These are phyloP conservation scores for Vinca major DNA, from an alignment of 305 asterid genomes.

Conservation along the genomic window DNA sequence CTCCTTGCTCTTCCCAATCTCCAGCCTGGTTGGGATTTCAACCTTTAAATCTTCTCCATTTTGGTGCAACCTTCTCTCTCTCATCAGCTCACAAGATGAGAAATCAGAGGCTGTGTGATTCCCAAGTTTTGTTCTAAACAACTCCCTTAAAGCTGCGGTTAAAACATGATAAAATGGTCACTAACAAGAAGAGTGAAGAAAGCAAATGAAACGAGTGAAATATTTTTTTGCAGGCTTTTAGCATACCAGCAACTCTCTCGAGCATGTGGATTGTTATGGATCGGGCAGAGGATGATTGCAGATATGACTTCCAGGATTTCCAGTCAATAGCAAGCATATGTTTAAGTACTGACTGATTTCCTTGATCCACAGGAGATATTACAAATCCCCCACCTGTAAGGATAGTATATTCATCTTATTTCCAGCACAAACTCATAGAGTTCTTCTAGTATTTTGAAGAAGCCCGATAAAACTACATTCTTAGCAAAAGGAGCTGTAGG, in stretches of 20 bases:
- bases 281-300: conserved; percentile 66
- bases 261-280: conserved; percentile 87
- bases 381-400: conserved; percentile 95
- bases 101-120: conserved; percentile 48
- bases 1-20: conserved; percentile 40
- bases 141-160: conserved; percentile 73
- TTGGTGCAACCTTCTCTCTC: conserved; percentile 37
- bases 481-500: background rate
- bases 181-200: conserved; percentile 3
- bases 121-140: conserved; percentile 65
- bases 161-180: conserved; percentile 4
- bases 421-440: conserved; percentile 2
- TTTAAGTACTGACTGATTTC: conserved; percentile 71
- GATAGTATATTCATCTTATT: conserved; percentile 17
- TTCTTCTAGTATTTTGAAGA: background rate
- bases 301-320: conserved; percentile 85
- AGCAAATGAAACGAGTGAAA: conserved; percentile 8
- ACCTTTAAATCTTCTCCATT: conserved; percentile 40
- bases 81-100: conserved; percentile 69
- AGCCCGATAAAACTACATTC: conserved; percentile 1
- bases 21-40: conserved; percentile 46
- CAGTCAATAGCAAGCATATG: conserved; percentile 99
- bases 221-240: conserved; percentile 6
- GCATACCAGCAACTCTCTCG: conserved; percentile 82
- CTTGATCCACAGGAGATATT: conserved; percentile 77